phyloP scores from a whole-genome alignment of 768 basidiomycete species.

The Mycena filopes region DNA sequence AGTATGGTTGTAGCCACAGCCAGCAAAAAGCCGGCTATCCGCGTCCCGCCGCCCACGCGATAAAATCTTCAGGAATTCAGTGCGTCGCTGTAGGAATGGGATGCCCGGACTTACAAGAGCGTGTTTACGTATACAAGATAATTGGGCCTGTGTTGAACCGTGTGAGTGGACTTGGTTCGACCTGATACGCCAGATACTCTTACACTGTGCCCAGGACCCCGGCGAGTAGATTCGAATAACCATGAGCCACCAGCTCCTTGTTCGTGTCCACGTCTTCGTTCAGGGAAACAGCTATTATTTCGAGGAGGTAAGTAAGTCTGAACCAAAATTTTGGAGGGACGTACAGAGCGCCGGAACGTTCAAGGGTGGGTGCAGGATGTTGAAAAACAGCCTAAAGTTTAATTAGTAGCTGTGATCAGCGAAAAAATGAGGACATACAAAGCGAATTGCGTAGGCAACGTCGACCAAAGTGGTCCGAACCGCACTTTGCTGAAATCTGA shows the following conservation, averaged over 20 bases:
- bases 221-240: conserved; percentile 88
- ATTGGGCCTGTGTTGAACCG: conserved; percentile 65
- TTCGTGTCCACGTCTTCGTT: conserved; percentile 91
- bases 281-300: conserved; percentile 78
- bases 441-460: conserved; percentile 94
- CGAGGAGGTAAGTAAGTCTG: conserved; percentile 1
- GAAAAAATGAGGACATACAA: conserved; percentile 59
- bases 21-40: conserved; percentile 87
- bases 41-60: conserved; percentile 89
- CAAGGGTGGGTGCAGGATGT: conserved; percentile 84
- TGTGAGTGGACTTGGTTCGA: conserved; percentile 23
- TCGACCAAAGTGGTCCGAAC: conserved; percentile 78
- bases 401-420: neutral
- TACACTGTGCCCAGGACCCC: conserved; percentile 86
- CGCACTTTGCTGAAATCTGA: conserved; percentile 72
- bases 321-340: neutral
- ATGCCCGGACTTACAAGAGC: conserved; percentile 59
- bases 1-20: conserved; percentile 78
- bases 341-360: conserved; percentile 50
- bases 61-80: conserved; percentile 71
- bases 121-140: conserved; percentile 93
- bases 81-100: neutral
- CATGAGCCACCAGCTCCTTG: conserved; percentile 92
- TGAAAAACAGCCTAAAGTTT: conserved; percentile 75
- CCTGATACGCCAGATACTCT: conserved; percentile 38